Percentiles rank a stretch among this genome's conserved stretches.
phyloP scores from a whole-genome alignment of 2,329 filamentous ascomycete genomes.

The Reticulascus tulasneorum region DNA sequence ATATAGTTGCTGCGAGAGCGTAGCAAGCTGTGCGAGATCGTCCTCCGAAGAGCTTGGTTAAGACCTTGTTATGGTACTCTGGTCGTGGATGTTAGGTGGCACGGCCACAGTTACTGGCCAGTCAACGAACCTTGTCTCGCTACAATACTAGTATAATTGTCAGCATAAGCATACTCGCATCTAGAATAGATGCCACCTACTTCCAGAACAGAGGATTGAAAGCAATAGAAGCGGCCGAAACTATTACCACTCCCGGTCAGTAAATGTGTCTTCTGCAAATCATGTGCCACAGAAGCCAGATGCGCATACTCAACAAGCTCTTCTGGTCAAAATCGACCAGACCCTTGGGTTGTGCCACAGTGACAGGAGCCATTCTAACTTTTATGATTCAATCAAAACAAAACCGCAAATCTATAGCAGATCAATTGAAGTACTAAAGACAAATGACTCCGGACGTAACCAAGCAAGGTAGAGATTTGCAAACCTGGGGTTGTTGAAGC shows the following conservation, averaged over 20 bases:
- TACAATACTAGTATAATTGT: constrained; percentile 60
- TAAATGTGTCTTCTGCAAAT: constrained; percentile 2
- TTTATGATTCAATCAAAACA: background rate
- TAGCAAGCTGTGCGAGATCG: constrained; percentile 82
- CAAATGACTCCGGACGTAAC: constrained; percentile 11
- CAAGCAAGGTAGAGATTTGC: constrained; percentile 3
- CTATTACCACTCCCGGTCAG: constrained; percentile 41
- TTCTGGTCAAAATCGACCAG: constrained; percentile 63
- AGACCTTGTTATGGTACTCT: constrained; percentile 89
- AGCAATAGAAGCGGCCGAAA: constrained; percentile 74
- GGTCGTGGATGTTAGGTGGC: constrained; percentile 14
- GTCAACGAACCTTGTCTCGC: constrained; percentile 67
- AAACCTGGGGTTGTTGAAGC: constrained; percentile 4
- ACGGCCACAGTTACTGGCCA: background rate
- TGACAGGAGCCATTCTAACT: constrained; percentile 31
- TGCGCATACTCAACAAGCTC: constrained; percentile 61
- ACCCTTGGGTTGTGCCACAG: constrained; percentile 32
- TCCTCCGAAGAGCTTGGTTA: constrained; percentile 83
- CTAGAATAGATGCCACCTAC: constrained; percentile 51
- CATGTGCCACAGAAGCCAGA: constrained; percentile 8
- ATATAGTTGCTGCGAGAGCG: constrained; percentile 81
- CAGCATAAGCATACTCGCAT: constrained; percentile 23
- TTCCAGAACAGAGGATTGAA: constrained; percentile 99
- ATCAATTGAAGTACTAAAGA: constrained; percentile 2
- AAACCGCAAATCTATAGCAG: background rate